A percentile compares a stretch with the other conserved stretches of the same genome.
Evolutionary conservation across 139 green algal species (phyloP).

Genomic region (Mesotaenium endlicherianum): DNA sequence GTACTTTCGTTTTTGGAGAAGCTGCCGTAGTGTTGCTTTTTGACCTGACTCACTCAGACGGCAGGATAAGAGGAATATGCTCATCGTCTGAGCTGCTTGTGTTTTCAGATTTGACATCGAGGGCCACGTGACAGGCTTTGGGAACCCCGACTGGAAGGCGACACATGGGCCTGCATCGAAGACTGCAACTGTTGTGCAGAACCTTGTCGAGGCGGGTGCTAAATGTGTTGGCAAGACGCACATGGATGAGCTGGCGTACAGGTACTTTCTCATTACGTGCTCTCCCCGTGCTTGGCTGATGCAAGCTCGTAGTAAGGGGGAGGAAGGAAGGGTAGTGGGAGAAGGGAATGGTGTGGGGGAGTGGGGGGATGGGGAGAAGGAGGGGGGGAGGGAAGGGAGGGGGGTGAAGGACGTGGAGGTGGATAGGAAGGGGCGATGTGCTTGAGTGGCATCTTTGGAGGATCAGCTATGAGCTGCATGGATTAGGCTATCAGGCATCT

Average conservation of each 20-base stretch:
- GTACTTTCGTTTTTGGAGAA: no score
- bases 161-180: slow-evolving; percentile 62
- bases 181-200: slow-evolving; percentile 67
- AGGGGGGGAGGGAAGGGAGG: not conserved
- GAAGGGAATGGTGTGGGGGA: not conserved
- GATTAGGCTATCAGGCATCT: no score
- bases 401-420: not conserved
- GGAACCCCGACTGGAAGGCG: slow-evolving; percentile 73
- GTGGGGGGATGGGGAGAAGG: not conserved
- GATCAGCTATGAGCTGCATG: no score
- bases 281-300: no score
- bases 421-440: no score
- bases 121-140: slow-evolving; percentile 70
- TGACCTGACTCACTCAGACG: no score
- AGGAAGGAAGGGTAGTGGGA: not conserved
- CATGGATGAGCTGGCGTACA: slow-evolving; percentile 92
- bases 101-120: slow-evolving; percentile 59
- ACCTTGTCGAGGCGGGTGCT: slow-evolving; percentile 74
- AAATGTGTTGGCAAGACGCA: slow-evolving; percentile 74
- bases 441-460: not conserved
- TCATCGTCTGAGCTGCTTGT: no score
- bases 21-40: no score
- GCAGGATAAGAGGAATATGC: no score
- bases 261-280: no score
- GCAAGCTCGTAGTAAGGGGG: no score